Percentiles rank a stretch among this genome's conserved stretches.
Conservation (phyloP, 352 stramenopile species). For the Blastocystis sp. region DNA sequence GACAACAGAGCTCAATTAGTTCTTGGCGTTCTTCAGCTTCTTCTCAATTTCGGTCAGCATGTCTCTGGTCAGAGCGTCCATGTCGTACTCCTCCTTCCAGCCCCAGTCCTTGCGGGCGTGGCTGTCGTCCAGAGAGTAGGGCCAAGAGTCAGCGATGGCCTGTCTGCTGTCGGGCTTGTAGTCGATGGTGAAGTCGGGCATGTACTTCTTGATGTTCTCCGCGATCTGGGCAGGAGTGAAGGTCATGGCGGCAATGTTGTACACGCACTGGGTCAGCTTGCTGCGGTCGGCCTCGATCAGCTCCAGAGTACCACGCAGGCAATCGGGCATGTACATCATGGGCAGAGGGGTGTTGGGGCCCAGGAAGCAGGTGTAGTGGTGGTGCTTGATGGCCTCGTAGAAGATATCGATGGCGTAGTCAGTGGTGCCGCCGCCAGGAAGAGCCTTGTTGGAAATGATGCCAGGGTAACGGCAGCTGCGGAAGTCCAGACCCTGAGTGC, state of each 20-base stretch:
- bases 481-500: conserved; percentile 86
- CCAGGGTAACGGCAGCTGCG: conserved; percentile 84
- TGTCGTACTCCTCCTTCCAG: conserved; percentile 84
- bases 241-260: conserved; percentile 85
- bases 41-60: conserved; percentile 83
- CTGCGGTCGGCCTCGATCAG: conserved; percentile 79
- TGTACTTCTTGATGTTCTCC: conserved; percentile 80
- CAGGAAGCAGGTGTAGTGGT: conserved; percentile 85
- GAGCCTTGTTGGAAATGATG: conserved; percentile 73
- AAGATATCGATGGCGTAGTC: conserved; percentile 80
- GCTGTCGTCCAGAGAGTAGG: conserved; percentile 81
- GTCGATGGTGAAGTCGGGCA: conserved; percentile 82
- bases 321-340: conserved; percentile 92
- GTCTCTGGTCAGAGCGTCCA: conserved; percentile 83
- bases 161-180: conserved; percentile 85
- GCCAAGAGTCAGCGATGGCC: conserved; percentile 86
- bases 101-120: conserved; percentile 81
- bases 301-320: conserved; percentile 81
- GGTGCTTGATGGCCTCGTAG: conserved; percentile 76
- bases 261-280: conserved; percentile 80
- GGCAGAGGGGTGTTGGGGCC: conserved; percentile 79
- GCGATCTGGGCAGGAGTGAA: conserved; percentile 84
- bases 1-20: conserved; percentile 31
- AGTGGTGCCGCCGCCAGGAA: conserved; percentile 72
- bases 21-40: conserved; percentile 75